These are phyloP conservation scores for Warburgia ugandensis DNA, from an alignment of 164 flowering plant species.

Conservation along the genomic window DNA sequence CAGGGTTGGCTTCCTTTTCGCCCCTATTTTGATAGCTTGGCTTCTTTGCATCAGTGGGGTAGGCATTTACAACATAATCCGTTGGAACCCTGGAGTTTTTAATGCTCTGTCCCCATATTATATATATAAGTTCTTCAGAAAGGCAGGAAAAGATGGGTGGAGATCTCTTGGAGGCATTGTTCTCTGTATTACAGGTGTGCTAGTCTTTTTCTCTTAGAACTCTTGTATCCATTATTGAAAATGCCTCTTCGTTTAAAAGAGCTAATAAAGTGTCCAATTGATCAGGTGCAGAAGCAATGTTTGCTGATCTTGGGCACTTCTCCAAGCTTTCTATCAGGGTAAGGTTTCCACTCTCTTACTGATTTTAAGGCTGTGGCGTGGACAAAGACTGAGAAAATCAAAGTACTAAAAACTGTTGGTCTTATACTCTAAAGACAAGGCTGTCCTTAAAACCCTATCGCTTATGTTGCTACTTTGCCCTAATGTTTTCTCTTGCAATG, in stretches of 20 bases:
- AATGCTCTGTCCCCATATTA: constrained; percentile 50
- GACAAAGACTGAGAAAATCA: no score
- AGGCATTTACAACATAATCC: constrained; percentile 55
- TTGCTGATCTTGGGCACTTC: constrained; percentile 76
- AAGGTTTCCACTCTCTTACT: constrained; percentile 5
- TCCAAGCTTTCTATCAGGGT: constrained; percentile 50
- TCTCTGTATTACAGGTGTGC: constrained; percentile 53
- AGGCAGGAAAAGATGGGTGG: constrained; percentile 46
- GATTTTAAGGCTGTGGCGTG: not conserved
- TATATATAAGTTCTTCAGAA: constrained; percentile 34
- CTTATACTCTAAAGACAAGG: no score
- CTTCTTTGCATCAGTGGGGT: constrained; percentile 49
- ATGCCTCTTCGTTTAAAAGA: not conserved
- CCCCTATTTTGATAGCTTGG: constrained; percentile 56
- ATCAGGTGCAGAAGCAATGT: constrained; percentile 78
- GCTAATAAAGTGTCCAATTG: not conserved
- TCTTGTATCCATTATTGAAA: not conserved
- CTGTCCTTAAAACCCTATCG: no score
- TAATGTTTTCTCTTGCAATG: no score
- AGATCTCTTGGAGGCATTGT: constrained; percentile 52
- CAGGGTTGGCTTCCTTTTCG: constrained; percentile 51
- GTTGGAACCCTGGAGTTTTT: constrained; percentile 39
- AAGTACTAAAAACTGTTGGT: no score
- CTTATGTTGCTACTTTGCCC: no score
- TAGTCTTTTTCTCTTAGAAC: not conserved